These are phyloP conservation scores for Talaromyces atroroseus DNA, from an alignment of 2,329 filamentous ascomycete species.

Conservation along the genomic window DNA sequence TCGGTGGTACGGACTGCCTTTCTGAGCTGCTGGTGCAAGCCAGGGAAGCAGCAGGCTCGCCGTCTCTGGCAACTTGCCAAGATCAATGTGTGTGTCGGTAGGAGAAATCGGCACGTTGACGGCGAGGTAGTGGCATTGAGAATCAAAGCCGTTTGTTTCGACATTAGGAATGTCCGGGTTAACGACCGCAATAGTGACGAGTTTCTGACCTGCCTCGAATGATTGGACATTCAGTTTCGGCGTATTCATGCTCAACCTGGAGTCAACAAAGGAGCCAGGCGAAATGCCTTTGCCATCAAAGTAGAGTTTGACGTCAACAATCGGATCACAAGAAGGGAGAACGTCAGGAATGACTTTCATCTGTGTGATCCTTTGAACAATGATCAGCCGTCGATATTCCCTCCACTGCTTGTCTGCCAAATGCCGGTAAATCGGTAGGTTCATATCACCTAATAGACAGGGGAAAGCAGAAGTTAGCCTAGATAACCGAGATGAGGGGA, in stretches of 20 bases:
- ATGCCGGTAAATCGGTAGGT: slow-evolving; percentile 89
- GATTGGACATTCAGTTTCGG: slow-evolving; percentile 77
- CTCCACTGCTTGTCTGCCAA: slow-evolving; percentile 86
- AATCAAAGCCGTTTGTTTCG: slow-evolving; percentile 67
- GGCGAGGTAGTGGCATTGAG: slow-evolving; percentile 83
- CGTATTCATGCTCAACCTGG: slow-evolving; percentile 63
- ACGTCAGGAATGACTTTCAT: slow-evolving; percentile 86
- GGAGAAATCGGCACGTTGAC: slow-evolving; percentile 64
- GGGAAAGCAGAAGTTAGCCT: slow-evolving; percentile 17
- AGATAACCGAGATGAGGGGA: neutral
- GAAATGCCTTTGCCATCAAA: slow-evolving; percentile 67
- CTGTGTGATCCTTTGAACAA: slow-evolving; percentile 79
- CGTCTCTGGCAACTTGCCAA: slow-evolving; percentile 55
- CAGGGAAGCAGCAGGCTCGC: slow-evolving; percentile 70
- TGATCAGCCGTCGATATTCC: slow-evolving; percentile 69
- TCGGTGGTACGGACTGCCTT: slow-evolving; percentile 86
- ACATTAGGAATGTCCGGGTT: slow-evolving; percentile 85
- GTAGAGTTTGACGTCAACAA: slow-evolving; percentile 72
- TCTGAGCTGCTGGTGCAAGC: slow-evolving; percentile 80
- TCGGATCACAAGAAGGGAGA: slow-evolving; percentile 70
- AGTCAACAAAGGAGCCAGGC: slow-evolving; percentile 74
- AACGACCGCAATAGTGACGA: slow-evolving; percentile 78
- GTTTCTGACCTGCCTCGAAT: slow-evolving; percentile 73
- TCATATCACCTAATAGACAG: slow-evolving; percentile 69
- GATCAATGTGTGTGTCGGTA: slow-evolving; percentile 56